phyloP scores from a whole-genome alignment of 768 basidiomycete species.

The Glaciozyma martinii region DNA sequence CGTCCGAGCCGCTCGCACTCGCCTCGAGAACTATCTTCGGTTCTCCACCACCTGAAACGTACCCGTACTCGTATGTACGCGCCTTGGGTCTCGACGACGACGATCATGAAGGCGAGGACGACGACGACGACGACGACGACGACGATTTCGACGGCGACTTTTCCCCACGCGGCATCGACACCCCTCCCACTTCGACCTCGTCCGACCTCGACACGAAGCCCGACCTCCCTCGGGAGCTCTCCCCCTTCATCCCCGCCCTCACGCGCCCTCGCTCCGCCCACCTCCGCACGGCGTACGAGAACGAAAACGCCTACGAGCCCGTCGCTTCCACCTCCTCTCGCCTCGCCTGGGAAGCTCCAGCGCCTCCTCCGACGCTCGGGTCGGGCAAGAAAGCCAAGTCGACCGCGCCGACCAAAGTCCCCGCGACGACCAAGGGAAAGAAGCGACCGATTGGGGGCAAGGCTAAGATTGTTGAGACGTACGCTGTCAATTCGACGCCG shows the following conservation, averaged over 20 bases:
- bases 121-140: neutral
- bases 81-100: neutral
- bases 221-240: neutral
- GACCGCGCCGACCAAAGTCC: too few relatives aligned
- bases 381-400: too few relatives aligned
- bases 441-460: neutral
- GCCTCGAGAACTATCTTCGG: too few relatives aligned
- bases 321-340: neutral
- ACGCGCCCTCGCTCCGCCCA: neutral
- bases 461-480: neutral
- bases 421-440: neutral
- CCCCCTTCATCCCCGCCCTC: constrained; percentile 4
- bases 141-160: neutral
- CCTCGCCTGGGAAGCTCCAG: neutral
- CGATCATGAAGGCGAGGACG: neutral
- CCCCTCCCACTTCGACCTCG: neutral
- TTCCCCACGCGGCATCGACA: neutral
- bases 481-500: neutral
- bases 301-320: neutral
- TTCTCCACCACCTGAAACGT: too few relatives aligned
- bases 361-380: neutral
- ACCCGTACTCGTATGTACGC: too few relatives aligned
- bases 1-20: too few relatives aligned
- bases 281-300: neutral
- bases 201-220: neutral